A percentile compares a stretch with the other conserved stretches of the same genome.
Conservation (phyloP, 441 rosid species). For the Mallotus repandus region DNA sequence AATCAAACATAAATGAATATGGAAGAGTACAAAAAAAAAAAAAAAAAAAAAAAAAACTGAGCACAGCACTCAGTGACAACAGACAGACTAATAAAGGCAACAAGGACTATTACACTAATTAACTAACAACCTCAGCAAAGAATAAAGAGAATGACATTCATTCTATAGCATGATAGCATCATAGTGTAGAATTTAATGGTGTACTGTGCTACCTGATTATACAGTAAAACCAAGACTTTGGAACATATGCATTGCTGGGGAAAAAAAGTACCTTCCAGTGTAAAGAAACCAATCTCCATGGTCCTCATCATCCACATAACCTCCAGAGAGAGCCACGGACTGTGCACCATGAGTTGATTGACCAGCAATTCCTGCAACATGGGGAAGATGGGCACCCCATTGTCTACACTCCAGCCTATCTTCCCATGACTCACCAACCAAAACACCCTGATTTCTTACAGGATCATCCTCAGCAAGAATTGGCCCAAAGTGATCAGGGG, state of each 20-base stretch:
- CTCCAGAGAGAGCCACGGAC: conserved; percentile 78
- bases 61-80: neutral
- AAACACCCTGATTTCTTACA: conserved; percentile 56
- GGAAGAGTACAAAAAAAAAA: neutral
- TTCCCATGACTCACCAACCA: conserved; percentile 77
- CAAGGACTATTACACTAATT: neutral
- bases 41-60: neutral
- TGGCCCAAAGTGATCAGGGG: conserved; percentile 82
- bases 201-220: neutral
- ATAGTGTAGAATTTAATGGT: neutral
- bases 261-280: conserved; percentile 69
- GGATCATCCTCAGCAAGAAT: conserved; percentile 73
- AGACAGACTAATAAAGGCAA: neutral
- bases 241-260: neutral
- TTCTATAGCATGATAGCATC: neutral
- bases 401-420: conserved; percentile 64
- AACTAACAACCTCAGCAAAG: neutral
- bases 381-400: conserved; percentile 83
- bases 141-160: neutral
- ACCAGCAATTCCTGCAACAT: conserved; percentile 75
- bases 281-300: conserved; percentile 92
- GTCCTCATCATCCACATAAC: conserved; percentile 78
- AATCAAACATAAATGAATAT: neutral
- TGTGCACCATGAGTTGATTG: conserved; percentile 67
- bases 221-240: neutral